Percentiles rank a stretch among this genome's conserved stretches.
Evolutionary conservation across 768 basidiomycete genomes (phyloP).

Genomic region (Trametes meyenii): DNA sequence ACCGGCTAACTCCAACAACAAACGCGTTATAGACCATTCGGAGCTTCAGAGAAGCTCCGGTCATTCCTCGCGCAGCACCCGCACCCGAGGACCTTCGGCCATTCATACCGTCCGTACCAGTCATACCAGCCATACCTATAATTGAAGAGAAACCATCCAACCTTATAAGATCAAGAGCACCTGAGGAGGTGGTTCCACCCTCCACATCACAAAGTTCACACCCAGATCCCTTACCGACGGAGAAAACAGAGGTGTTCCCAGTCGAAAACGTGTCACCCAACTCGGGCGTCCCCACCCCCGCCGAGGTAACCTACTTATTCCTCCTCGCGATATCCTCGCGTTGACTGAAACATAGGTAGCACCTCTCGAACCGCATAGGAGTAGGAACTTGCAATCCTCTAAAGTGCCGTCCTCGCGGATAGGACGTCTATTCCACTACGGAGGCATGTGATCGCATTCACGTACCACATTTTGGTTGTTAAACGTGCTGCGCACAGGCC

Average conservation of each 20-base stretch:
- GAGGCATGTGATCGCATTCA: conserved; percentile 53
- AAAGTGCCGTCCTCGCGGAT: conserved; percentile 90
- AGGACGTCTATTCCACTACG: conserved; percentile 92
- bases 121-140: too few species aligned
- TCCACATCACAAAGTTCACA: not conserved
- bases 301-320: conserved; percentile 8
- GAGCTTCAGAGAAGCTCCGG: too few species aligned
- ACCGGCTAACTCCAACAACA: too few species aligned
- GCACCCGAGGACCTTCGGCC: too few species aligned
- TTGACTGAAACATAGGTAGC: not conserved
- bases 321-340: conserved; percentile 8
- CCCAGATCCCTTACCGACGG: not conserved
- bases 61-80: too few species aligned
- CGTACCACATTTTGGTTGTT: not conserved
- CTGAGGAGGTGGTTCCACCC: not conserved
- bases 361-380: not conserved
- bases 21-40: too few species aligned
- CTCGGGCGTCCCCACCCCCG: conserved; percentile 3
- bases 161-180: not conserved
- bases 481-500: conserved; percentile 49
- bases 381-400: conserved; percentile 69
- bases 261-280: conserved; percentile 10
- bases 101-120: too few species aligned
- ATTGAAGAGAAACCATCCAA: not conserved
- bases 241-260: not conserved